phyloP scores from a whole-genome alignment of 257 asterid genomes.

The Solanum pinnatisectum region DNA sequence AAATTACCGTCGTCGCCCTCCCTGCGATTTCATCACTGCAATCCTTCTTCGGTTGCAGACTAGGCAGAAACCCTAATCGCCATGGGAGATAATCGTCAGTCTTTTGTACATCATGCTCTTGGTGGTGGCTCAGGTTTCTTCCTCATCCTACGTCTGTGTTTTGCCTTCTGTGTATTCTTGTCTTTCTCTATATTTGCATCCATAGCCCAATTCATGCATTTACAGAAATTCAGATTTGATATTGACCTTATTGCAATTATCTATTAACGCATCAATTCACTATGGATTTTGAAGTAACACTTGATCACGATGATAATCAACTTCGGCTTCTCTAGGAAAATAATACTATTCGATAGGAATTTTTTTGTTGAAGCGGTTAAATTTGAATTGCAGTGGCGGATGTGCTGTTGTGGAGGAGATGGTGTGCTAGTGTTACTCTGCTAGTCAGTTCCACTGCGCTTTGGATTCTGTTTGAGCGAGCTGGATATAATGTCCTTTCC shows the following conservation, averaged over 20 bases:
- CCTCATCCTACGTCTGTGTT: not conserved
- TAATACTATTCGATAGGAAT: not conserved
- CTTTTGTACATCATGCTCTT: slow-evolving; percentile 48
- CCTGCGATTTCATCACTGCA: not conserved
- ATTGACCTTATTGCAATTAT: not conserved
- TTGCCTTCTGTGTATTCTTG: not conserved
- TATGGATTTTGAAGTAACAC: not conserved
- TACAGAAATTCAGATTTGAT: not conserved
- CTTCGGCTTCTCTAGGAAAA: not conserved
- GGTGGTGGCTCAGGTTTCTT: slow-evolving; percentile 65
- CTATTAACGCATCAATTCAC: not conserved
- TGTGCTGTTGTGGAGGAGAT: slow-evolving; percentile 66
- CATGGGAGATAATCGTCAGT: slow-evolving; percentile 48
- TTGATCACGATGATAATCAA: not conserved
- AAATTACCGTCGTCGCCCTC: slow-evolving; percentile 12
- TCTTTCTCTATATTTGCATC: not conserved
- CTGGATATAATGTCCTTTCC: slow-evolving; percentile 70
- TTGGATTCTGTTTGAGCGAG: slow-evolving; percentile 84
- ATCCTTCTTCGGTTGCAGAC: slow-evolving; percentile 2
- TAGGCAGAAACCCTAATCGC: slow-evolving; percentile 31
- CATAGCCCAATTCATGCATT: not conserved
- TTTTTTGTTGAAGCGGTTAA: not conserved
- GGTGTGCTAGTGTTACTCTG: slow-evolving; percentile 37
- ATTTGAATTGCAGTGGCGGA: slow-evolving; percentile 63
- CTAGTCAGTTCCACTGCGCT: slow-evolving; percentile 62